Base-by-base conservation (phyloP, 192 early-diverging fungal genomes). In the Entomortierella chlamydospora region DNA sequence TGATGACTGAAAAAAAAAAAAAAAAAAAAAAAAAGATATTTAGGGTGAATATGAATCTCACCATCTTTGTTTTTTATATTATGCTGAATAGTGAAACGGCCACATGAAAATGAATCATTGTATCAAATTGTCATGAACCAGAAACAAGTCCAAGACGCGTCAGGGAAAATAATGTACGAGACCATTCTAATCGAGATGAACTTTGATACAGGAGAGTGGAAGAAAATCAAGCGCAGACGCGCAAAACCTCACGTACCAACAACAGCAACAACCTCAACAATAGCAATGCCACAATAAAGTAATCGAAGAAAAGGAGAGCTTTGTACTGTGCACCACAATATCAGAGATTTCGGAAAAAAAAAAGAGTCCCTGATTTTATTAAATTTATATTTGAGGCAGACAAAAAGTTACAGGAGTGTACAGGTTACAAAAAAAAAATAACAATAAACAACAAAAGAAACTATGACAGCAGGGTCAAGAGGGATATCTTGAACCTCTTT, bases 81-180 rank as follows among this genome's bases (percentile, higher is more conserved):
- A 15, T 25, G 30, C 25, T n/a, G n/a, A n/a, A 30, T 61, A 79
- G 76, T 79, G 26, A 62, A 70, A 39, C 68, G 76, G 22, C 76
- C 76, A 25, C 70, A 79, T 56, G 68, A 43, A 37, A 70, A 79
- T 28, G 76, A 70, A 31, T 70, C 61, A 1, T 43, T 54, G 6
- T 70, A 70, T 23, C 76, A 79, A 33, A 79, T 79, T 41, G 67
- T 79, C 26, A 79, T 79, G 76, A 79, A 79, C 63, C 76, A 79
- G 57, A 68, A 79, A 22, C 68, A 79, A 49, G 68, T 79, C 2
- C 67, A 70, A 57, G 76, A 79, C 30, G 54, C 68, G 1, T 43
- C 67, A 2, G 76, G 76, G 47, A 70, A 57, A 43, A 57, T 57
- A 2, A 70, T 79, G 68, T 79, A 79, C 28, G 76, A 79, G 57